A percentile compares a stretch with the other conserved stretches of the same genome.
Conservation (phyloP, 176 grass and related monocot species). For the Zoysia pacifica region DNA sequence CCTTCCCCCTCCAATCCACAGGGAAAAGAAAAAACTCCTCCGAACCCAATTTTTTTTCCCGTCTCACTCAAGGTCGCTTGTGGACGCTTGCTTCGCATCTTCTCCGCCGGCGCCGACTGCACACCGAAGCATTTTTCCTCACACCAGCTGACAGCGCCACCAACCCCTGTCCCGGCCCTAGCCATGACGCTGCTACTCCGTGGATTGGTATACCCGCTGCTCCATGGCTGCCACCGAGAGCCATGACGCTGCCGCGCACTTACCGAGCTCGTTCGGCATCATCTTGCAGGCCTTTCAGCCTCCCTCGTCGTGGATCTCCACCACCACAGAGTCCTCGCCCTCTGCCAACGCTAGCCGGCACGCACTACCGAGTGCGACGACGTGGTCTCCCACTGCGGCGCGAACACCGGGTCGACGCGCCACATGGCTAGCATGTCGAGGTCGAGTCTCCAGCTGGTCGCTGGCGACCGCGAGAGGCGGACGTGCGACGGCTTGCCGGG, state of each 20-base stretch:
- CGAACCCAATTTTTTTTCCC: no score
- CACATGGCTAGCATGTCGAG: conserved; percentile 9
- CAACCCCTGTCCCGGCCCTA: no score
- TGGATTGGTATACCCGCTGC: conserved; percentile 44
- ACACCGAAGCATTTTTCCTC: no score
- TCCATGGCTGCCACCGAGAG: conserved; percentile 60
- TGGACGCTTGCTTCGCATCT: no score
- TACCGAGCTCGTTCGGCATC: conserved; percentile 55
- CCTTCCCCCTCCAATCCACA: no score
- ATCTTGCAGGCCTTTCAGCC: conserved; percentile 56
- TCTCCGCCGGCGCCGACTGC: no score
- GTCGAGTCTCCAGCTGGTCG: conserved; percentile 58
- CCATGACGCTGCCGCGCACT: conserved; percentile 67
- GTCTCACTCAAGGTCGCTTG: no score
- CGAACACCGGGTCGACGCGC: conserved; percentile 65
- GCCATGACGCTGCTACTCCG: no score
- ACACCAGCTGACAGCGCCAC: no score
- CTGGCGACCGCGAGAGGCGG: no score
- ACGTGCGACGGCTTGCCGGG: no score
- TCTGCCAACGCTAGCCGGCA: conserved; percentile 59
- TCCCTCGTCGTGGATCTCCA: conserved; percentile 61
- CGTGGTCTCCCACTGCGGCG: conserved; percentile 56
- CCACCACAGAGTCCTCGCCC: conserved; percentile 46
- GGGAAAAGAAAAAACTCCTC: no score
- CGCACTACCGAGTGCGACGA: conserved; percentile 72